Evolutionary conservation across 169 alveolate genomes (phyloP).

Genomic region (Plasmodium berghei): DNA sequence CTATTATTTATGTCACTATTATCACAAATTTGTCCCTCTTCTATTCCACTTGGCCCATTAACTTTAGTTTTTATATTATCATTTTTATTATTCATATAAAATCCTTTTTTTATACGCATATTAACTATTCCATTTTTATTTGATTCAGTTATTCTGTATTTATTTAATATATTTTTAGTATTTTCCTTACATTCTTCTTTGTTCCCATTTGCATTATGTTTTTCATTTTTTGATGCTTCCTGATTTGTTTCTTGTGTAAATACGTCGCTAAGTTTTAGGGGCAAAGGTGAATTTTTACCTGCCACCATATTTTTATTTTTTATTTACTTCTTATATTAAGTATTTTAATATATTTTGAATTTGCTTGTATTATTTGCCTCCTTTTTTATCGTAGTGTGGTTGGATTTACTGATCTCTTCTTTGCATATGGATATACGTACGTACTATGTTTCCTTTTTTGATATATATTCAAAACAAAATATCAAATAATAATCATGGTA

Average conservation of each 20-base stretch:
- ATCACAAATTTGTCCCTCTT: not conserved
- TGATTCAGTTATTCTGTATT: slow-evolving; percentile 45
- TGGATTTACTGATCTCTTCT: too few relatives aligned
- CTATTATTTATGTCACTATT: not conserved
- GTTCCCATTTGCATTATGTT: not conserved
- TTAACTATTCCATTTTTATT: slow-evolving; percentile 13
- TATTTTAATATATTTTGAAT: too few relatives aligned
- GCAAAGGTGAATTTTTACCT: slow-evolving; percentile 11
- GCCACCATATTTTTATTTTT: slow-evolving; percentile 35
- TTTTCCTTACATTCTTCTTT: slow-evolving; percentile 18
- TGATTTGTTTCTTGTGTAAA: slow-evolving; percentile 20
- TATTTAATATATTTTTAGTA: slow-evolving; percentile 33
- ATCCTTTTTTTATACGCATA: slow-evolving; percentile 4
- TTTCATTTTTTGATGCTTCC: not conserved
- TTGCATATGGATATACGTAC: slow-evolving; percentile 2
- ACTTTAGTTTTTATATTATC: not conserved
- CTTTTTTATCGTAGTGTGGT: too few relatives aligned
- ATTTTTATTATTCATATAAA: not conserved
- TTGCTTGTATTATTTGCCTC: too few relatives aligned
- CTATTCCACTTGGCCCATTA: not conserved
- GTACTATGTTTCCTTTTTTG: not conserved
- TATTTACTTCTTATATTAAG: not conserved
- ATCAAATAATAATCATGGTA: not conserved
- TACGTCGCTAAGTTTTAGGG: slow-evolving; percentile 54
- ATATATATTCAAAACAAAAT: not conserved